Evolutionary conservation across 2,329 filamentous ascomycete species (phyloP).

Genomic region (Aspergillus sclerotialis): DNA sequence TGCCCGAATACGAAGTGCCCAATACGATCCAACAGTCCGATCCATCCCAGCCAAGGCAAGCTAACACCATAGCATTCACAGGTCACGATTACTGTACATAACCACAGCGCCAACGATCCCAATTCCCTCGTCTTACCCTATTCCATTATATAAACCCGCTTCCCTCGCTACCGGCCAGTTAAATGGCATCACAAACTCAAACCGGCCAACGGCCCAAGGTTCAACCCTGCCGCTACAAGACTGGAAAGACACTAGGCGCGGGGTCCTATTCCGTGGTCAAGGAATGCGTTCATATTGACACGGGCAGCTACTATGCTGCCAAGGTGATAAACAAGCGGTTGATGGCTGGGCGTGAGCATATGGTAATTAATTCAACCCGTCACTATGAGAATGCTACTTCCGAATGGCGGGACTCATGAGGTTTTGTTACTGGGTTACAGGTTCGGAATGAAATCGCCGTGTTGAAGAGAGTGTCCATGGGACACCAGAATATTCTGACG

Average conservation of each 20-base stretch:
- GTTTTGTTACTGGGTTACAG: slow-evolving; percentile 38
- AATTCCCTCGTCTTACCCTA: background rate
- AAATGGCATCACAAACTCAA: slow-evolving; percentile 26
- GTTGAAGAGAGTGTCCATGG: slow-evolving; percentile 96
- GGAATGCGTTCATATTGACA: slow-evolving; percentile 98
- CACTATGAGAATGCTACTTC: slow-evolving; percentile 5
- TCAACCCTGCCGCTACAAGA: slow-evolving; percentile 96
- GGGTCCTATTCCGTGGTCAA: slow-evolving; percentile 98
- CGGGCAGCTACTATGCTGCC: slow-evolving; percentile 93
- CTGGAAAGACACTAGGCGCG: slow-evolving; percentile 92
- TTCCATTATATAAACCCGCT: background rate
- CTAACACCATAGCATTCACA: no score
- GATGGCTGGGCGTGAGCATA: slow-evolving; percentile 96
- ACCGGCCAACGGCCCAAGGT: slow-evolving; percentile 53
- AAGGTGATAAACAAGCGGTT: slow-evolving; percentile 99
- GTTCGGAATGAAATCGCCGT: slow-evolving; percentile 97
- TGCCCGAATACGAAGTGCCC: no score
- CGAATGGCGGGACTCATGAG: slow-evolving; percentile 4
- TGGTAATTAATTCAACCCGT: slow-evolving; percentile 53
- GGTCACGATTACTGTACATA: no score
- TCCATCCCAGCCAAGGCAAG: no score
- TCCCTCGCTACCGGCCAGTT: background rate
- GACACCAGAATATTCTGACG: slow-evolving; percentile 95
- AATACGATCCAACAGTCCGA: no score
- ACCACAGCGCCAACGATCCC: no score